phyloP scores from a whole-genome alignment of 164 flowering plant species.

The Amborella trichopoda region DNA sequence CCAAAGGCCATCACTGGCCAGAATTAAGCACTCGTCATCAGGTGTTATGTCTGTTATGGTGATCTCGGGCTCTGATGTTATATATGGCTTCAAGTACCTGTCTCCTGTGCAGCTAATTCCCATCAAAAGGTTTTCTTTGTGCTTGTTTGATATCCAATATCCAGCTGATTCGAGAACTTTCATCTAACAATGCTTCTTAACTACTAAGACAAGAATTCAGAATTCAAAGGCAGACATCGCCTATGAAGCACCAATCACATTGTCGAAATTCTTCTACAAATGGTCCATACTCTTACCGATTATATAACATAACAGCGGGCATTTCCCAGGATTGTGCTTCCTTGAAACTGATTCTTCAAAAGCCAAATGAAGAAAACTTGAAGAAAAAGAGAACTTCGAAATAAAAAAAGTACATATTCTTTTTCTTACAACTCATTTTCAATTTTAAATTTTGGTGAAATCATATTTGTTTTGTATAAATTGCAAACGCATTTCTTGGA shows the following conservation, averaged over 20 bases:
- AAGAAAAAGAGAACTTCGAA: too few species aligned
- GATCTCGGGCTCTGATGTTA: slow-evolving; percentile 44
- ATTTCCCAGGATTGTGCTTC: too few species aligned
- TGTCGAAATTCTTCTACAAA: neutral
- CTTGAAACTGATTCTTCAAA: too few species aligned
- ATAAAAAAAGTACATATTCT: too few species aligned
- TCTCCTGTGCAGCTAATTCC: slow-evolving; percentile 26
- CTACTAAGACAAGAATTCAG: neutral
- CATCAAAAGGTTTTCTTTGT: neutral
- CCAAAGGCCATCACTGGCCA: slow-evolving; percentile 68
- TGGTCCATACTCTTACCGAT: neutral
- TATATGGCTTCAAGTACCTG: slow-evolving; percentile 30
- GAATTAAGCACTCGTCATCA: slow-evolving; percentile 44
- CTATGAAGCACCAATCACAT: neutral
- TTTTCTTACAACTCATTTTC: too few species aligned
- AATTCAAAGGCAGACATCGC: neutral
- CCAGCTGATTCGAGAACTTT: neutral
- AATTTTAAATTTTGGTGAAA: too few species aligned
- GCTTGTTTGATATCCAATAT: neutral
- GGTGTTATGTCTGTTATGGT: slow-evolving; percentile 26
- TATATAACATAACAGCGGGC: too few species aligned
- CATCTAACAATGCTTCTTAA: neutral
- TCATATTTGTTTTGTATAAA: too few species aligned
- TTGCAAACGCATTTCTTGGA: too few species aligned
- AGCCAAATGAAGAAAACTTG: too few species aligned